Conservation (phyloP, 306 rosid genomes). For the Inga oerstediana region DNA sequence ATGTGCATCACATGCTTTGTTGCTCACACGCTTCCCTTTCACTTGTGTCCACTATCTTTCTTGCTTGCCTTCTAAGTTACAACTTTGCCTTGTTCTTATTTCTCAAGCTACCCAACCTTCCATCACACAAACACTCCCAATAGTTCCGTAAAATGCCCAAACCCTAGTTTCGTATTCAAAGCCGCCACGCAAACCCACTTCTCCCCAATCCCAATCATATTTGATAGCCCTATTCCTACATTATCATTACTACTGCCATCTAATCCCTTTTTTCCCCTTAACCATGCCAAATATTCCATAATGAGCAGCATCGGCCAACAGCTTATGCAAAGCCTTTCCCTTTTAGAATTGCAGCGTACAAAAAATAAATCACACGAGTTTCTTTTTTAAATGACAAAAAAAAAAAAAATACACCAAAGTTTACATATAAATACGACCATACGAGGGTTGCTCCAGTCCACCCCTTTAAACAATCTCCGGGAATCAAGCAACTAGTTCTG, state of each 20-base stretch:
- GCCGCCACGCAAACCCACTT: neutral
- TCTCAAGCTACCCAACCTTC: slow-evolving; percentile 18
- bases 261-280: neutral
- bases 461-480: neutral
- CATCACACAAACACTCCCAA: neutral
- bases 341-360: no score
- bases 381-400: no score
- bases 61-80: slow-evolving; percentile 11
- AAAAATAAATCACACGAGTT: neutral
- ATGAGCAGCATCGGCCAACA: neutral
- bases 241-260: neutral
- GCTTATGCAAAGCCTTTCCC: neutral
- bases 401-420: neutral
- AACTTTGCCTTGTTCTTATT: neutral
- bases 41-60: neutral
- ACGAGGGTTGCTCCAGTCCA: neutral
- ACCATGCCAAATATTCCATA: neutral
- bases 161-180: slow-evolving; percentile 1
- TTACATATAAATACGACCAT: neutral
- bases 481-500: neutral
- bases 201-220: neutral
- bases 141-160: neutral
- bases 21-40: neutral
- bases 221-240: neutral
- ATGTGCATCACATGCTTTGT: slow-evolving; percentile 36